A percentile compares a stretch with the other conserved stretches of the same genome.
Evolutionary conservation across 176 grass and related monocot genomes (phyloP).

Genomic region (Paspalum notatum): DNA sequence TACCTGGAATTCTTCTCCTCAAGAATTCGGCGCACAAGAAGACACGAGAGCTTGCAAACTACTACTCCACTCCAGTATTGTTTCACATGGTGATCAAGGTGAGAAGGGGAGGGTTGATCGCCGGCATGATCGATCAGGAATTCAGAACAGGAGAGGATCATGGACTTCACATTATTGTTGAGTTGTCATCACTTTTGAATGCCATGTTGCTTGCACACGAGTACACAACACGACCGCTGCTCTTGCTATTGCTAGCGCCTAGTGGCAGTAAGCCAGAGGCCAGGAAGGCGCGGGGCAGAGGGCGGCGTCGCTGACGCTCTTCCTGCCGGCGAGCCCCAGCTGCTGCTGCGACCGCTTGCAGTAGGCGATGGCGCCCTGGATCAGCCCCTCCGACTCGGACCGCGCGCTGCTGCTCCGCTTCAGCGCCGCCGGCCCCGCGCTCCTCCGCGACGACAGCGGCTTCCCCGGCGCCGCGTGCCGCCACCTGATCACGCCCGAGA

Average conservation of each 20-base stretch:
- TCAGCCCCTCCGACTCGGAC: slow-evolving; percentile 65
- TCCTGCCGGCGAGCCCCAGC: slow-evolving; percentile 46
- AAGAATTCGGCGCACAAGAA: too few species aligned
- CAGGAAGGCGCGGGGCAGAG: slow-evolving; percentile 32
- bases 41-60: too few species aligned
- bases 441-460: slow-evolving; percentile 28
- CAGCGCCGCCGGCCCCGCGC: slow-evolving; percentile 1
- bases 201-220: slow-evolving; percentile 34
- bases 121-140: too few species aligned
- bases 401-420: slow-evolving; percentile 62
- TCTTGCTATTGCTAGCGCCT: not conserved
- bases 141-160: too few species aligned
- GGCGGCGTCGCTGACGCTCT: slow-evolving; percentile 57
- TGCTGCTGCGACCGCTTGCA: slow-evolving; percentile 73
- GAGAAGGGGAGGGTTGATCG: too few species aligned
- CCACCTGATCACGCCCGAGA: slow-evolving; percentile 61
- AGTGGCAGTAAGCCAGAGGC: slow-evolving; percentile 20
- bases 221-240: not conserved
- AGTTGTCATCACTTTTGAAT: slow-evolving; percentile 25
- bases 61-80: too few species aligned
- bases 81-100: too few species aligned
- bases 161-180: slow-evolving; percentile 51
- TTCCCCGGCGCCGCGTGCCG: slow-evolving; percentile 5
- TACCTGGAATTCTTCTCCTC: not conserved
- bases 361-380: slow-evolving; percentile 84